Base-by-base conservation (phyloP, 2,329 filamentous ascomycete genomes). In the Lasiodiplodia hormozganensis region DNA sequence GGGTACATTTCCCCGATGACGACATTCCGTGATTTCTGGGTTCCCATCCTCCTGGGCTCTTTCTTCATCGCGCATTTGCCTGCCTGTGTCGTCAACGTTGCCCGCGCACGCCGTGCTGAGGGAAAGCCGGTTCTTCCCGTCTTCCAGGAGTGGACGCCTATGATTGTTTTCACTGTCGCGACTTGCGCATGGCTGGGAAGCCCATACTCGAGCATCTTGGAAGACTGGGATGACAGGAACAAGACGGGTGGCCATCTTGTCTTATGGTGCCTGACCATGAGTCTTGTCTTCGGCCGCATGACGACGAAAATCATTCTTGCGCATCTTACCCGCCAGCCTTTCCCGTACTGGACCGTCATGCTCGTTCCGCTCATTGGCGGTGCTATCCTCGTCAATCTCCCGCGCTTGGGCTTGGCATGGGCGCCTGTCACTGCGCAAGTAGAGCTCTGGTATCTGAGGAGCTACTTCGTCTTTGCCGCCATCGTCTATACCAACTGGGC, bases 231-330 rank as follows among this genome's bases (percentile, higher is more conserved):
- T 6, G 52, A 58, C 25, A 51, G 49, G 18, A 47, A 65, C 25
- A 64, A 64, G 51, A 65, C 62, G 2, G 68, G 68, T 2, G 97
- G 98, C 82, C 92, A 96, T 76, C 87, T 99, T 1, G 89, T 96
- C 12, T 87, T 98, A 57, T 97, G 97, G 80, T 97, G 94, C 83
- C 82, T 97, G 70, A 97, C 93, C 69, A 92, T 98, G 85, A 92
- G 93, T n/a, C 94, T 98, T 75, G 96, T 97, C 69, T 98, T 99
- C 79, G 96, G 96, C 43, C 91, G 96, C 73, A 94, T 99, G 90
- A 98, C 96, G 0, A 99, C 96, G 49, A 99, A 98, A 85, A 98
- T 98, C 81, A 99, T 99, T 77, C 89, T 99, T 21, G 95, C 96
- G 2, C 96, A 99, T 80, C 85, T 99, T 64, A 96, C 96, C 2